A percentile compares a stretch with the other conserved stretches of the same genome.
Conservation (phyloP, 768 basidiomycete genomes). For the Tricholomella constricta region DNA sequence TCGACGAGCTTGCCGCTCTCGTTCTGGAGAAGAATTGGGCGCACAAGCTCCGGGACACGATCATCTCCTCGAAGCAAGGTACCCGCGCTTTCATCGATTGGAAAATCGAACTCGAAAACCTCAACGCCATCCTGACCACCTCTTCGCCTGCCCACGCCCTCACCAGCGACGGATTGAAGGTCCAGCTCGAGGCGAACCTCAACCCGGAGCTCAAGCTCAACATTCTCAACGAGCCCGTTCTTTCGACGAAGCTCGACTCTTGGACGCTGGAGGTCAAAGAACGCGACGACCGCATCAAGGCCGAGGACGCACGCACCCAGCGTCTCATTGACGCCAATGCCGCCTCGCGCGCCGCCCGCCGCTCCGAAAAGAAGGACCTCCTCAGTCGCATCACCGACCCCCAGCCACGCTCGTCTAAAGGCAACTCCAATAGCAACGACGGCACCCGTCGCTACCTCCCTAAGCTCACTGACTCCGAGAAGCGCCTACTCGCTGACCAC, state of each 20-base stretch:
- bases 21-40: slow-evolving; percentile 6
- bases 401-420: too few species aligned
- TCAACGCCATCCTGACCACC: slow-evolving; percentile 16
- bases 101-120: slow-evolving; percentile 21
- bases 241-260: background rate
- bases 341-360: background rate
- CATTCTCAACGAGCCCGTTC: background rate
- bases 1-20: slow-evolving; percentile 10
- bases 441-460: slow-evolving; percentile 1
- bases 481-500: too few species aligned
- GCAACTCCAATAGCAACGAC: too few species aligned
- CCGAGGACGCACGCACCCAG: background rate
- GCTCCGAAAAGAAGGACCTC: background rate
- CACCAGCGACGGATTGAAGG: slow-evolving; percentile 9
- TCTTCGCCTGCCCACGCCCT: slow-evolving; percentile 6
- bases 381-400: background rate
- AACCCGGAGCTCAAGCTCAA: slow-evolving; percentile 1
- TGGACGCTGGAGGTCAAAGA: slow-evolving; percentile 5
- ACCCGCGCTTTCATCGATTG: slow-evolving; percentile 15
- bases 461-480: too few species aligned
- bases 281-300: background rate
- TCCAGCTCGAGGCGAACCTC: slow-evolving; percentile 14
- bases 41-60: slow-evolving; percentile 1
- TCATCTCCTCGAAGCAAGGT: slow-evolving; percentile 11
- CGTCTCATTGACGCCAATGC: background rate